phyloP scores from a whole-genome alignment of 2,329 filamentous ascomycete genomes.

The Penicillium sp. region DNA sequence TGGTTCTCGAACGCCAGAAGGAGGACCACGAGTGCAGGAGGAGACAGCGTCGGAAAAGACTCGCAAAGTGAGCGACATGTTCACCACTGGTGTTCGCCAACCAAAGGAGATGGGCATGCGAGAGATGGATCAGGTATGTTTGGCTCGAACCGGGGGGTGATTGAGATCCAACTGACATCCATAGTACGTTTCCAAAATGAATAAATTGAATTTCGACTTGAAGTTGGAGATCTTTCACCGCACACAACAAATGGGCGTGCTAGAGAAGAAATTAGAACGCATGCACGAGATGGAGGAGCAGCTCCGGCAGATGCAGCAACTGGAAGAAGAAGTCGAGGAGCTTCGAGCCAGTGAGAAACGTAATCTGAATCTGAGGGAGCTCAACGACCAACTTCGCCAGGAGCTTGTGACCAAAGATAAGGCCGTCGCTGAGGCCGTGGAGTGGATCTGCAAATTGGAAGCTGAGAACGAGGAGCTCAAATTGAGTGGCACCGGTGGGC shows the following conservation, averaged over 20 bases:
- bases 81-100: slow-evolving; percentile 33
- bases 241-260: slow-evolving; percentile 33
- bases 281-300: slow-evolving; percentile 41
- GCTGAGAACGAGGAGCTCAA: slow-evolving; percentile 38
- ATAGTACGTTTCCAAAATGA: slow-evolving; percentile 46
- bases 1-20: slow-evolving; percentile 27
- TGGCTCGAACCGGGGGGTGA: neutral
- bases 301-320: slow-evolving; percentile 35
- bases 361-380: slow-evolving; percentile 37
- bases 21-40: slow-evolving; percentile 30
- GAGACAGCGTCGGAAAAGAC: slow-evolving; percentile 38
- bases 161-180: slow-evolving; percentile 15
- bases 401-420: slow-evolving; percentile 43
- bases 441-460: slow-evolving; percentile 45
- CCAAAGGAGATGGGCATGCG: slow-evolving; percentile 43
- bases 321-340: slow-evolving; percentile 41
- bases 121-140: slow-evolving; percentile 42
- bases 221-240: slow-evolving; percentile 45
- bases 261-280: slow-evolving; percentile 40
- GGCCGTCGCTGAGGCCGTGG: slow-evolving; percentile 44
- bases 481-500: slow-evolving; percentile 13
- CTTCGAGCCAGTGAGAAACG: slow-evolving; percentile 37
- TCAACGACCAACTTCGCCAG: slow-evolving; percentile 37
- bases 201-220: slow-evolving; percentile 45
- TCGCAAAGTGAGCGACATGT: slow-evolving; percentile 29